phyloP scores from a whole-genome alignment of 352 stramenopile species.

The Phytophthora tubulina region DNA sequence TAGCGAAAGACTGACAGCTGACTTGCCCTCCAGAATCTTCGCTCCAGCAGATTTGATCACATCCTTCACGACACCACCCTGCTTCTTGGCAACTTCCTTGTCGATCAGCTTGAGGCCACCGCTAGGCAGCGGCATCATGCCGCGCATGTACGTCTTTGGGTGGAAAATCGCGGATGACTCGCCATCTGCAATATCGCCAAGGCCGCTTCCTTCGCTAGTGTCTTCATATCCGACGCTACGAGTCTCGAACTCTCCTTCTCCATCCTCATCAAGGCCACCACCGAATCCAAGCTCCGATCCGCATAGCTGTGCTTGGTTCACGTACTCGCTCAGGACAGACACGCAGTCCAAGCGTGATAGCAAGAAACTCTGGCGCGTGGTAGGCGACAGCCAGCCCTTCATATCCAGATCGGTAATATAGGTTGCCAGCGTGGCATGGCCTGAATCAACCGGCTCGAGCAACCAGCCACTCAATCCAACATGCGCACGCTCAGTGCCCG shows the following conservation, averaged over 20 bases:
- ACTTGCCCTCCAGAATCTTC: conserved; percentile 78
- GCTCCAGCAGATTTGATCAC: conserved; percentile 82
- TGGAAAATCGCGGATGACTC: conserved; percentile 62
- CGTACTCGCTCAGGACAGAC: conserved; percentile 67
- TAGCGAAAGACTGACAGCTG: conserved; percentile 83
- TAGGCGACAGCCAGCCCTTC: conserved; percentile 56
- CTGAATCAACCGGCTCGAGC: conserved; percentile 72
- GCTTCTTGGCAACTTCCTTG: conserved; percentile 89
- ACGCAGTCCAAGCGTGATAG: conserved; percentile 71
- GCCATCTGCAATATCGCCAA: conserved; percentile 44
- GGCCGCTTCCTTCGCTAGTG: conserved; percentile 42
- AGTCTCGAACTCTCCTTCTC: conserved; percentile 46
- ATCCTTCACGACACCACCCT: conserved; percentile 86
- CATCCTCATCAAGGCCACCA: conserved; percentile 52
- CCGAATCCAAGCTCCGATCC: conserved; percentile 62
- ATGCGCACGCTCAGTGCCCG: conserved; percentile 62
- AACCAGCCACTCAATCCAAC: conserved; percentile 79
- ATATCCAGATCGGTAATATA: conserved; percentile 82
- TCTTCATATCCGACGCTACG: conserved; percentile 48
- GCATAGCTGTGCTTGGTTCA: conserved; percentile 69
- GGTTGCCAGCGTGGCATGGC: conserved; percentile 64
- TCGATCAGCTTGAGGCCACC: conserved; percentile 85
- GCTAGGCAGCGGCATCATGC: conserved; percentile 78
- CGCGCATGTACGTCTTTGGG: conserved; percentile 82
- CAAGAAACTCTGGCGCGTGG: conserved; percentile 61